These are phyloP conservation scores for Monascus purpureus DNA, from an alignment of 495 filamentous ascomycete species.

Conservation along the genomic window DNA sequence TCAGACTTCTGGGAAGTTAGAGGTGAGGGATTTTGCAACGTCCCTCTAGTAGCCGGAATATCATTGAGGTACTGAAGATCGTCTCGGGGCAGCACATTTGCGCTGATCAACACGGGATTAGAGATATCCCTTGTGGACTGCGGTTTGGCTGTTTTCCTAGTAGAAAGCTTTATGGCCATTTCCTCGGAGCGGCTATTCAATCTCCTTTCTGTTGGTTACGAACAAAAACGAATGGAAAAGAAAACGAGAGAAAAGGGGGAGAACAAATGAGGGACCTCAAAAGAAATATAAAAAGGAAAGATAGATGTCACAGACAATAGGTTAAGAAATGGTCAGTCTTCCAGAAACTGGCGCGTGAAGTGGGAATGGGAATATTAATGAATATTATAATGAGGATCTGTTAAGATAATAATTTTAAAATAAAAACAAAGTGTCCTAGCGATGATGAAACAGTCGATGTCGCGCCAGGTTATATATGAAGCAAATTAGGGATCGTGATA, in stretches of 20 bases:
- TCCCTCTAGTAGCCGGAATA: conserved; percentile 2
- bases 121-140: conserved; percentile 16
- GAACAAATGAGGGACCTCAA: conserved; percentile 3
- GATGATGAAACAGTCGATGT: too few species aligned
- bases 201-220: conserved; percentile 1
- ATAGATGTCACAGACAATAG: too few species aligned
- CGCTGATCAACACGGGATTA: conserved; percentile 19
- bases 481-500: too few species aligned
- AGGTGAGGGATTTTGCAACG: conserved; percentile 4
- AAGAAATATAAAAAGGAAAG: conserved; percentile 6
- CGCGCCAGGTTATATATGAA: too few species aligned
- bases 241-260: conserved; percentile 5
- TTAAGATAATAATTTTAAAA: too few species aligned
- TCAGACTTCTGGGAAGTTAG: too few species aligned
- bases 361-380: conserved; percentile 9
- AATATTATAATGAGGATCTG: background rate
- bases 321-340: conserved; percentile 38
- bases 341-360: conserved; percentile 31
- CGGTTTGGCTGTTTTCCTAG: conserved; percentile 15
- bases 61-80: conserved; percentile 13
- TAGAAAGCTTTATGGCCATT: conserved; percentile 18
- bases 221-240: conserved; percentile 1
- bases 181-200: background rate
- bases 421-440: too few species aligned
- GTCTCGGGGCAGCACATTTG: conserved; percentile 21